Evolutionary conservation across 2,329 filamentous ascomycete genomes (phyloP).

Genomic region (Chaetomiaceae sp.): DNA sequence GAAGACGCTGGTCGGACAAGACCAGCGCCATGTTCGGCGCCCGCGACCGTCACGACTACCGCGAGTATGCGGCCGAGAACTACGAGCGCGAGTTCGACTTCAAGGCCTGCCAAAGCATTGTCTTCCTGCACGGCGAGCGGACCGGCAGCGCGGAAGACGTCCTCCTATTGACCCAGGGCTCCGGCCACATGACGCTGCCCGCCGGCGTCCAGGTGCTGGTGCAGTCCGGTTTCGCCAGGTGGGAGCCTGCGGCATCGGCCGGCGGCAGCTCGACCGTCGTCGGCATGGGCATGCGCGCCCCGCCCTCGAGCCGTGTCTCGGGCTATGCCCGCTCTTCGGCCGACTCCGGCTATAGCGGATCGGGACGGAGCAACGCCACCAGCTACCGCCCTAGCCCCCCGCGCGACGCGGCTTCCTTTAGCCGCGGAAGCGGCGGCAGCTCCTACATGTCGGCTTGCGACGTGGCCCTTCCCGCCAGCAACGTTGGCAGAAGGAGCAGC

Average conservation of each 20-base stretch:
- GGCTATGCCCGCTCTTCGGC: conserved; percentile 19
- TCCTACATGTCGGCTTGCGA: conserved; percentile 7
- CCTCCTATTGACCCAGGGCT: conserved; percentile 12
- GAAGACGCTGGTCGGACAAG: conserved; percentile 20
- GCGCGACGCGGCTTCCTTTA: conserved; percentile 10
- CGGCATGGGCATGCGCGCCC: conserved; percentile 17
- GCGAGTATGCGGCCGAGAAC: conserved; percentile 9
- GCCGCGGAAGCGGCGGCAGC: neutral
- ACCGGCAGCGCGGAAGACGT: conserved; percentile 12
- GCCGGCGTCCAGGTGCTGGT: conserved; percentile 20
- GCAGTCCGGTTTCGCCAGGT: conserved; percentile 15
- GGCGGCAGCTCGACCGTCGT: conserved; percentile 10
- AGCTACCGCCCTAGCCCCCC: conserved; percentile 14
- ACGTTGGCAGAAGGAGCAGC: conserved; percentile 2
- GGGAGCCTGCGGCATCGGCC: neutral
- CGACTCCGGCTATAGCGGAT: conserved; percentile 15
- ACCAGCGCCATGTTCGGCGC: conserved; percentile 14
- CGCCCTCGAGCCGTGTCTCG: conserved; percentile 17
- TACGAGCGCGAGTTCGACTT: conserved; percentile 24
- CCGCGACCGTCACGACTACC: conserved; percentile 1
- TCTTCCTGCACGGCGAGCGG: conserved; percentile 17
- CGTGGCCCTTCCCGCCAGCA: conserved; percentile 2
- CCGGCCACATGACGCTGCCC: conserved; percentile 23
- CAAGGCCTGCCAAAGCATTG: conserved; percentile 17
- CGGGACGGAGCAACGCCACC: neutral